These are phyloP conservation scores for Arachnomyces sp. DNA, from an alignment of 2,329 filamentous ascomycete species.

Conservation along the genomic window DNA sequence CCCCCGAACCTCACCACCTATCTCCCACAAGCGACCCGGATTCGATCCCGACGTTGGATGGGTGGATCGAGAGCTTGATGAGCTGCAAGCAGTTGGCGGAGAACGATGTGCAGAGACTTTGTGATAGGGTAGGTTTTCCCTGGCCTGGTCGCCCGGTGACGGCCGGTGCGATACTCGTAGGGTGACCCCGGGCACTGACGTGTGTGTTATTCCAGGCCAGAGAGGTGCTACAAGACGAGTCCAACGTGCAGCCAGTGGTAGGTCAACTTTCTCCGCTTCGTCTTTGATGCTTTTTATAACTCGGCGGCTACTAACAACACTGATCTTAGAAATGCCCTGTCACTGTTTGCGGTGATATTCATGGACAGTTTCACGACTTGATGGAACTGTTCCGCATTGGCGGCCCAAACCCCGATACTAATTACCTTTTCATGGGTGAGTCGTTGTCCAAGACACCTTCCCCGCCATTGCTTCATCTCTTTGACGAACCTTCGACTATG, in stretches of 20 bases:
- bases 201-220: conserved; percentile 55
- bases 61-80: conserved; percentile 99
- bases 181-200: conserved; percentile 10
- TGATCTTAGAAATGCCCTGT: conserved; percentile 83
- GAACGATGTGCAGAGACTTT: conserved; percentile 88
- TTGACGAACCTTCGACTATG: conserved; percentile 8
- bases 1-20: conserved; percentile 67
- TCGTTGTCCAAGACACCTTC: conserved; percentile 11
- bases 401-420: conserved; percentile 94
- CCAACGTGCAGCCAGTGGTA: conserved; percentile 98
- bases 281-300: conserved; percentile 4
- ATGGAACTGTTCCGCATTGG: conserved; percentile 99
- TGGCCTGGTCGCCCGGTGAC: neutral
- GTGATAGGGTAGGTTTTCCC: conserved; percentile 73
- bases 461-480: conserved; percentile 14
- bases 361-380: conserved; percentile 96
- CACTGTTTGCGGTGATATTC: conserved; percentile 97
- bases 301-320: neutral
- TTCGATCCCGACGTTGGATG: conserved; percentile 85
- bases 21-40: conserved; percentile 72
- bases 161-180: neutral
- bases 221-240: conserved; percentile 95
- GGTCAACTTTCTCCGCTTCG: conserved; percentile 26
- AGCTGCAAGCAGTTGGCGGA: conserved; percentile 96
- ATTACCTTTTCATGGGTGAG: conserved; percentile 98